Evolutionary conservation across 176 grass and related monocot genomes (phyloP).

Genomic region (Avena eriantha): DNA sequence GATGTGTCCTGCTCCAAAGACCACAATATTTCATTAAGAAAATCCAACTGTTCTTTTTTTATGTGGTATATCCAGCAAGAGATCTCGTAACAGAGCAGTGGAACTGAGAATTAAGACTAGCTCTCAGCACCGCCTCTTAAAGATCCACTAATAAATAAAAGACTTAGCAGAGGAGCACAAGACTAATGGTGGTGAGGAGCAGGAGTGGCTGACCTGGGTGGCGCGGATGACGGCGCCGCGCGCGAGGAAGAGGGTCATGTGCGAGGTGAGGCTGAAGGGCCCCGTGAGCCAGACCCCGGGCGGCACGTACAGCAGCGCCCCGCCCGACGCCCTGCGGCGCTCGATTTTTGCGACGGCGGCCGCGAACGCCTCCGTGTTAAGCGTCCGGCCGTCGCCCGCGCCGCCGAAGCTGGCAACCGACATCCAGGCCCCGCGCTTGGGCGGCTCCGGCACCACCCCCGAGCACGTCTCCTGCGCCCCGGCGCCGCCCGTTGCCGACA

Average conservation of each 20-base stretch:
- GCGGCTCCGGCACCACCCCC: constrained; percentile 48
- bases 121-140: neutral
- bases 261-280: constrained; percentile 84
- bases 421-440: constrained; percentile 61
- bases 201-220: constrained; percentile 49
- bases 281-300: constrained; percentile 82
- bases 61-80: too few relatives aligned
- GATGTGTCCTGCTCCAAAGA: constrained; percentile 64
- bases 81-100: neutral
- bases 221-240: constrained; percentile 71
- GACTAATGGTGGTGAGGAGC: neutral
- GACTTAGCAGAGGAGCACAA: neutral
- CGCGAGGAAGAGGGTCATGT: constrained; percentile 88
- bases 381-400: constrained; percentile 62
- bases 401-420: constrained; percentile 75
- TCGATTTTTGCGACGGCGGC: constrained; percentile 54
- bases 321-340: constrained; percentile 52
- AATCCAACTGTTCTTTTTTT: neutral
- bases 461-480: constrained; percentile 62
- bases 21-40: neutral
- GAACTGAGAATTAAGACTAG: neutral
- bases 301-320: constrained; percentile 72
- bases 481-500: constrained; percentile 4
- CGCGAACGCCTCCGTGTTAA: constrained; percentile 65
- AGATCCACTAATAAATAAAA: neutral